Percentiles rank a stretch among this genome's conserved stretches.
phyloP scores from a whole-genome alignment of 345 rosid species.

The Camelina hispida region DNA sequence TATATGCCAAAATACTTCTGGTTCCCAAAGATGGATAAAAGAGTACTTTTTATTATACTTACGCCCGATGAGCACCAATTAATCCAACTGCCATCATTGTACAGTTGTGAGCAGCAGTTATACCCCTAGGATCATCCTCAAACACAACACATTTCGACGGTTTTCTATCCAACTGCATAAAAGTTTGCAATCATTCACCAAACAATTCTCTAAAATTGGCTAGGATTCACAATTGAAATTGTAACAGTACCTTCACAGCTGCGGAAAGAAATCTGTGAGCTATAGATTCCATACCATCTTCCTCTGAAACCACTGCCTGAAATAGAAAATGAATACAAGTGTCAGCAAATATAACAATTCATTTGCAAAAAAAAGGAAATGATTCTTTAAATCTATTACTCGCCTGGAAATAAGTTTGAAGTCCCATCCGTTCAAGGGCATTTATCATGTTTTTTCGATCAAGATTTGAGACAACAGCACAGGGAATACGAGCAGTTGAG shows the following conservation, averaged over 20 bases:
- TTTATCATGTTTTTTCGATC: constrained; percentile 78
- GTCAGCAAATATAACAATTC: constrained; percentile 5
- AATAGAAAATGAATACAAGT: constrained; percentile 21
- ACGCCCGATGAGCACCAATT: constrained; percentile 94
- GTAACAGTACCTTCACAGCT: constrained; percentile 72
- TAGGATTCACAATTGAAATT: constrained; percentile 10
- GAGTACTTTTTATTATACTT: constrained; percentile 33
- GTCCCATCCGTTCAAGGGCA: constrained; percentile 75
- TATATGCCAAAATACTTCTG: constrained; percentile 1
- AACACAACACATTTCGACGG: constrained; percentile 95
- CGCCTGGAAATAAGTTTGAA: constrained; percentile 89
- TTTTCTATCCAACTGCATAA: constrained; percentile 84
- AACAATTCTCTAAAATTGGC: constrained; percentile 1
- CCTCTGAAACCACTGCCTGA: constrained; percentile 89
- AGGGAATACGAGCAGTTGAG: constrained; percentile 76
- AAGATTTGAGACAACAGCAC: constrained; percentile 93
- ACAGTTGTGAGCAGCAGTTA: constrained; percentile 95
- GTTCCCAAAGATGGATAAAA: background rate
- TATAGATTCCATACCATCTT: constrained; percentile 97
- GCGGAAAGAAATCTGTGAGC: constrained; percentile 95
- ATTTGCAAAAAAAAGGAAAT: background rate
- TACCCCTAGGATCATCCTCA: constrained; percentile 91
- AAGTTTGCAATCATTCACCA: background rate
- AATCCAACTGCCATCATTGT: constrained; percentile 97
- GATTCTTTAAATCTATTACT: constrained; percentile 26